These are phyloP conservation scores for Blastocrithidia nonstop DNA, from an alignment of 208 protist genomes.

Conservation along the genomic window DNA sequence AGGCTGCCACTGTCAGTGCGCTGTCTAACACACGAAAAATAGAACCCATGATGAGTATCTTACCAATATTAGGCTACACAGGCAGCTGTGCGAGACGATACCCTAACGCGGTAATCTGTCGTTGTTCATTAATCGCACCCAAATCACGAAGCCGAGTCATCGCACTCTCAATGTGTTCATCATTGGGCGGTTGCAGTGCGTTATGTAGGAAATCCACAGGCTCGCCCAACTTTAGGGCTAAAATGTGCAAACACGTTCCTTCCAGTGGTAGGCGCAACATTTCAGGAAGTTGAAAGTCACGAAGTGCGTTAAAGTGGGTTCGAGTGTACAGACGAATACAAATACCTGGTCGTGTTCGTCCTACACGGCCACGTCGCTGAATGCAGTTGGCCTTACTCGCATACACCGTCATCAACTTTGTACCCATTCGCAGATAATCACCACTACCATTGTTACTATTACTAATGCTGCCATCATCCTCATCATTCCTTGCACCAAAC, in stretches of 20 bases:
- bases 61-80: conserved; percentile 56
- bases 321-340: conserved; percentile 90
- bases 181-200: conserved; percentile 62
- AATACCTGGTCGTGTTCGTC: conserved; percentile 85
- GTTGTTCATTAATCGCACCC: conserved; percentile 23
- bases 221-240: conserved; percentile 43
- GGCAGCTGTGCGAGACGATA: conserved; percentile 64
- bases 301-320: conserved; percentile 51
- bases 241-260: conserved; percentile 73
- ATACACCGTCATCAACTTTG: conserved; percentile 63
- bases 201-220: conserved; percentile 51
- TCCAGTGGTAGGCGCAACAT: conserved; percentile 91
- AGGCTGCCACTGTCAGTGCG: conserved; percentile 86
- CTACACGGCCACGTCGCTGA: conserved; percentile 89
- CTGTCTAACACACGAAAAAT: conserved; percentile 88
- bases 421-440: conserved; percentile 6
- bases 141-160: conserved; percentile 61
- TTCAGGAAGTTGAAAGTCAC: conserved; percentile 88
- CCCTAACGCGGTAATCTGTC: conserved; percentile 67
- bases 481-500: background rate
- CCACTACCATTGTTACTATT: background rate
- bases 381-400: conserved; percentile 82
- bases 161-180: conserved; percentile 26
- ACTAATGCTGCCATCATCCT: background rate
- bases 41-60: conserved; percentile 85